A percentile compares a stretch with the other conserved stretches of the same genome.
Evolutionary conservation across 768 basidiomycete genomes (phyloP).

Genomic region (Cyathus striatus): DNA sequence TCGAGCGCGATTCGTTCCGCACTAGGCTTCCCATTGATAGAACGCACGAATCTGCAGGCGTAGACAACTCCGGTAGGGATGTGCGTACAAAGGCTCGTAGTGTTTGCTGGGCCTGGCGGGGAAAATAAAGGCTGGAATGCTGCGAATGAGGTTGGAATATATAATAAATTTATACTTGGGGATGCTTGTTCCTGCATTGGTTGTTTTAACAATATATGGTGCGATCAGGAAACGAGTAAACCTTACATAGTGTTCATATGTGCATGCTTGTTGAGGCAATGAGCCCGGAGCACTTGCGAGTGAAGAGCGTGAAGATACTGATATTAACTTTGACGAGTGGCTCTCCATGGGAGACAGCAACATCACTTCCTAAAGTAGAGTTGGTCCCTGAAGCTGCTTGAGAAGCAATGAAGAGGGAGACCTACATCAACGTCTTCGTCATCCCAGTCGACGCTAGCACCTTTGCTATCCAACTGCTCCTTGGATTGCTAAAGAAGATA

Average conservation of each 20-base stretch:
- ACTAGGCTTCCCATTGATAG: neutral
- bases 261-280: neutral
- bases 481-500: no score
- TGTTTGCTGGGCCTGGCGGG: no score
- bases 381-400: neutral
- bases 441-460: no score
- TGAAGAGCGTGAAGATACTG: neutral
- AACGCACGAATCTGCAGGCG: neutral
- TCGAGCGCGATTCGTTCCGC: neutral
- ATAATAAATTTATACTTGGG: no score
- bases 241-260: neutral
- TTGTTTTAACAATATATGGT: neutral
- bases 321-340: neutral
- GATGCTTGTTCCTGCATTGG: neutral
- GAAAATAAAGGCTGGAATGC: no score
- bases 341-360: neutral
- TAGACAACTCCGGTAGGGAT: neutral
- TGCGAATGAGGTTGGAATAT: no score
- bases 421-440: neutral
- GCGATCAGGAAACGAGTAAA: neutral
- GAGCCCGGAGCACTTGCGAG: neutral
- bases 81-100: no score
- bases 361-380: neutral
- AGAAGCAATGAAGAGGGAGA: neutral
- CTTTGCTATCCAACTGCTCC: no score